Conservation (phyloP, 345 rosid species). For the Sisymbrium altissimum region DNA sequence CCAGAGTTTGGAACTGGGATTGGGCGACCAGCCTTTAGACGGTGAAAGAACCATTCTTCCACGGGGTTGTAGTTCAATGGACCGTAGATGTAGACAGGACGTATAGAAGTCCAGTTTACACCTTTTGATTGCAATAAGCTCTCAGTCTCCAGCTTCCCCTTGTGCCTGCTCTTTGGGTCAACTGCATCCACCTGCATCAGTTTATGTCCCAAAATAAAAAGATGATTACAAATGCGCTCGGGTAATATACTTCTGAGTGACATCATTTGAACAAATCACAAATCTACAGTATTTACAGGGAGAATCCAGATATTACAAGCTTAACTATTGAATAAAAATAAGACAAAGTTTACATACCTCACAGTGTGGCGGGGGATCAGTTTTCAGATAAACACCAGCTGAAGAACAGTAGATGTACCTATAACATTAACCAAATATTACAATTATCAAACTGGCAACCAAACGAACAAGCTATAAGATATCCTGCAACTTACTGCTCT, state of each 20-base stretch:
- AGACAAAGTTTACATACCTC: conserved; percentile 53
- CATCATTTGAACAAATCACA: background rate
- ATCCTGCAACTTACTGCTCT: conserved; percentile 60
- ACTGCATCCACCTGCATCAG: conserved; percentile 68
- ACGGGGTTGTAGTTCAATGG: conserved; percentile 98
- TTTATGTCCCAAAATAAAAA: conserved; percentile 8
- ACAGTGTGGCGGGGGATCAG: conserved; percentile 75
- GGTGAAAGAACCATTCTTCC: conserved; percentile 98
- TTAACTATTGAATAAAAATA: background rate
- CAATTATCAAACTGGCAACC: background rate
- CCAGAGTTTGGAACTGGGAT: conserved; percentile 91
- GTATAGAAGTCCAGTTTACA: conserved; percentile 89
- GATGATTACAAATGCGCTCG: background rate
- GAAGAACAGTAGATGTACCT: conserved; percentile 96
- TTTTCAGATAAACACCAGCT: conserved; percentile 90
- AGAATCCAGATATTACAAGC: background rate
- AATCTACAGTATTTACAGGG: background rate
- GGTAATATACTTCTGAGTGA: background rate
- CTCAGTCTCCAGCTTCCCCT: conserved; percentile 94
- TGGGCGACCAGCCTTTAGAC: conserved; percentile 91
- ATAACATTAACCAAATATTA: conserved; percentile 27
- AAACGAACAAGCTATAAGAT: background rate
- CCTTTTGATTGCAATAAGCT: conserved; percentile 54
- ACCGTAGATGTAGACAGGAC: conserved; percentile 95
- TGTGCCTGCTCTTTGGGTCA: conserved; percentile 97